These are phyloP conservation scores for Abelmoschus esculentus DNA, from an alignment of 345 rosid species.

Conservation along the genomic window DNA sequence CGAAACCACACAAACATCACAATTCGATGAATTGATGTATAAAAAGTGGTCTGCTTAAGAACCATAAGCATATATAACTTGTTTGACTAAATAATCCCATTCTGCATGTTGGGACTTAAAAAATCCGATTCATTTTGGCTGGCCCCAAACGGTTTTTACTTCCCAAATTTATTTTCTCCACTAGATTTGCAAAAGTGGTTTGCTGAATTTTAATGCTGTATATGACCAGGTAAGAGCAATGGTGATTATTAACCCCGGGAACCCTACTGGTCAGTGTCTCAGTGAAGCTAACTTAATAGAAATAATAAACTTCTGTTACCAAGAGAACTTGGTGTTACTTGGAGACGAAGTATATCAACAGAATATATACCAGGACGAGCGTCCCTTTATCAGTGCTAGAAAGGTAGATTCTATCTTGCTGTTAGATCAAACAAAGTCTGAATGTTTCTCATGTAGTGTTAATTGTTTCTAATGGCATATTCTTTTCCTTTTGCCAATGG, in stretches of 20 bases:
- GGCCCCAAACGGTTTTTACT: slow-evolving; percentile 1
- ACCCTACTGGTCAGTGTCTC: slow-evolving; percentile 98
- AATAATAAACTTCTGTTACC: slow-evolving; percentile 68
- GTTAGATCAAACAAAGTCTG: not conserved
- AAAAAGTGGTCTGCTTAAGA: not conserved
- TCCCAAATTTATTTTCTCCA: not conserved
- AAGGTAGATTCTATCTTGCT: slow-evolving; percentile 43
- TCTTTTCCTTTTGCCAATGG: slow-evolving; percentile 11
- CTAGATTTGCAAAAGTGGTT: not conserved
- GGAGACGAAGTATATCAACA: slow-evolving; percentile 99
- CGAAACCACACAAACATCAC: not conserved
- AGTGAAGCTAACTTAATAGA: slow-evolving; percentile 85
- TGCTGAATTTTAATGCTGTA: not conserved
- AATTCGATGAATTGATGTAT: slow-evolving; percentile 12
- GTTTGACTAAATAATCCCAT: not conserved
- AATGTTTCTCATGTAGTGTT: slow-evolving; percentile 5
- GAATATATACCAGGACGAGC: slow-evolving; percentile 93
- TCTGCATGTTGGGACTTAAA: not conserved
- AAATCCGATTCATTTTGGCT: not conserved
- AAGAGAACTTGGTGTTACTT: slow-evolving; percentile 71
- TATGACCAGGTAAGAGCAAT: slow-evolving; percentile 76
- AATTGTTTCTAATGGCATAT: not conserved
- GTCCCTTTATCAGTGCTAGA: slow-evolving; percentile 80
- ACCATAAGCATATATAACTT: not conserved
- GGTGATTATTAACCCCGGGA: slow-evolving; percentile 99